Percentiles rank a stretch among this genome's conserved stretches.
Evolutionary conservation across 768 basidiomycete species (phyloP).

Genomic region (Lentinula sp.): DNA sequence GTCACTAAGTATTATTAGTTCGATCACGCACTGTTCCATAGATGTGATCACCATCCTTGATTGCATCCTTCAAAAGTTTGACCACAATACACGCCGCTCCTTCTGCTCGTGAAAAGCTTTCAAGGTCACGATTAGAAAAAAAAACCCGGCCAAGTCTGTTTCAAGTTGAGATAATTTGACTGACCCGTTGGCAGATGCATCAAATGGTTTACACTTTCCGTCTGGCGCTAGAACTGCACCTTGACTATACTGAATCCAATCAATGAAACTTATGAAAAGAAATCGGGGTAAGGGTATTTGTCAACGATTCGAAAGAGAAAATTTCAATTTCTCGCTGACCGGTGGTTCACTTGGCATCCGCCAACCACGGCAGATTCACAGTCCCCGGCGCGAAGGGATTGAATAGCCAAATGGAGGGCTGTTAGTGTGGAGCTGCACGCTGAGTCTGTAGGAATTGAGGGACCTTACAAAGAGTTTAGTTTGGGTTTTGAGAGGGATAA

Average conservation of each 20-base stretch:
- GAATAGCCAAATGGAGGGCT: conserved; percentile 41
- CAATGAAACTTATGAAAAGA: conserved; percentile 5
- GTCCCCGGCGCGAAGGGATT: conserved; percentile 35
- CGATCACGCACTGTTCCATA: conserved; percentile 28
- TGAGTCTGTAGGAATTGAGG: conserved; percentile 43
- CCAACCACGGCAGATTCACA: conserved; percentile 42
- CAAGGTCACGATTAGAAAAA: background rate
- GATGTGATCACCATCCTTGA: conserved; percentile 31
- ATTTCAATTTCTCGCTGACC: conserved; percentile 17
- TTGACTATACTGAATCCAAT: conserved; percentile 23
- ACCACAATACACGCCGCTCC: conserved; percentile 31
- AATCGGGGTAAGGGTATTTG: conserved; percentile 13
- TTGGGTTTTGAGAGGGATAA: background rate
- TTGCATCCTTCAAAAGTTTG: conserved; percentile 30
- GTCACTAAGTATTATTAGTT: background rate
- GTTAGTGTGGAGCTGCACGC: conserved; percentile 39
- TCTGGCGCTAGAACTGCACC: conserved; percentile 28
- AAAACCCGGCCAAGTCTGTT: background rate
- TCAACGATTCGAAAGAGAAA: background rate
- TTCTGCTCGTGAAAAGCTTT: conserved; percentile 32
- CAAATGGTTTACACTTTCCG: conserved; percentile 29
- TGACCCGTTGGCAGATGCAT: conserved; percentile 25
- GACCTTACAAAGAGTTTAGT: conserved; percentile 15
- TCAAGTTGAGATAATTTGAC: background rate
- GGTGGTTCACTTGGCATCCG: conserved; percentile 33